Conservation (phyloP, 192 early-diverging fungal species). For the Mycoemilia scoparia region DNA sequence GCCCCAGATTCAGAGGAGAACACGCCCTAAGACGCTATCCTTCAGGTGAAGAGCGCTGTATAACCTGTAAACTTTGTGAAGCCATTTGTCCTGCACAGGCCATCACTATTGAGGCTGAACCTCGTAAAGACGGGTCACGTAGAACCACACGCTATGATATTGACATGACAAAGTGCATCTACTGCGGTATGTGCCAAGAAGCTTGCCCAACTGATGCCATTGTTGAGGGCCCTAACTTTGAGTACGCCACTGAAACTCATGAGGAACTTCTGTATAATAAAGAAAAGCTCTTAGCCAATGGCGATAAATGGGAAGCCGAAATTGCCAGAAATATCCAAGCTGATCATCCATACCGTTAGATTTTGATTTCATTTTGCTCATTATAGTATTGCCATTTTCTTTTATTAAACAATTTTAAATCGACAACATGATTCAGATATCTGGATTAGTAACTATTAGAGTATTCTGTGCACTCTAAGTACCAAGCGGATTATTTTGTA, state of each 20-base stretch:
- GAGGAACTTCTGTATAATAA: slow-evolving; percentile 98
- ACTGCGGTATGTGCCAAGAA: slow-evolving; percentile 96
- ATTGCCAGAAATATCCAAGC: slow-evolving; percentile 56
- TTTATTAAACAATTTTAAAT: background rate
- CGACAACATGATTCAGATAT: too few relatives aligned
- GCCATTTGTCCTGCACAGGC: slow-evolving; percentile 96
- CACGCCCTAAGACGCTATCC: slow-evolving; percentile 90
- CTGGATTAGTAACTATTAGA: too few relatives aligned
- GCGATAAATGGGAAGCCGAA: slow-evolving; percentile 95
- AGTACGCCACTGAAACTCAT: slow-evolving; percentile 89
- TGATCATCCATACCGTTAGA: slow-evolving; percentile 44
- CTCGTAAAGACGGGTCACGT: slow-evolving; percentile 81
- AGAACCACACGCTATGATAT: slow-evolving; percentile 97
- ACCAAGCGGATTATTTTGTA: too few relatives aligned
- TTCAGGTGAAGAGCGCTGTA: slow-evolving; percentile 92
- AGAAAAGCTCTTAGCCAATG: slow-evolving; percentile 88
- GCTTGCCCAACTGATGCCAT: slow-evolving; percentile 95
- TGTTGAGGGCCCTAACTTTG: slow-evolving; percentile 94
- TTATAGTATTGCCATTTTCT: slow-evolving; percentile 2
- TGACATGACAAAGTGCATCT: slow-evolving; percentile 97
- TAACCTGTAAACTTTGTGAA: slow-evolving; percentile 96
- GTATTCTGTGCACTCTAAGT: too few relatives aligned
- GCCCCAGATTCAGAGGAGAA: slow-evolving; percentile 89
- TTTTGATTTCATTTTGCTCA: slow-evolving; percentile 1
- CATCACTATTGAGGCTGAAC: slow-evolving; percentile 95